phyloP scores from a whole-genome alignment of 768 basidiomycete genomes.

The Tulasnella calospora region DNA sequence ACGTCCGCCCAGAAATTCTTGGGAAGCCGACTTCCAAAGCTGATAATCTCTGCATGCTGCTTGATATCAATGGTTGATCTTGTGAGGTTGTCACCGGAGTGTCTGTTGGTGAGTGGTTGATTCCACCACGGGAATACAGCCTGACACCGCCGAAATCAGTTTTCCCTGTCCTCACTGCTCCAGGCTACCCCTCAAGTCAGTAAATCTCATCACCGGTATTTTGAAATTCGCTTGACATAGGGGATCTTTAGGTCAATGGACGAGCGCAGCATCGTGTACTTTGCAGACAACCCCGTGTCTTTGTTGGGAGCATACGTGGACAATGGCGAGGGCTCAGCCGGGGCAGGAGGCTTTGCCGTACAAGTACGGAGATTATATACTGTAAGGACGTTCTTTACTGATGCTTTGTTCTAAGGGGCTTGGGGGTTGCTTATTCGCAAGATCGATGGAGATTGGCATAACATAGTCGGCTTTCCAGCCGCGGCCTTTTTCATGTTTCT shows the following conservation, averaged over 20 bases:
- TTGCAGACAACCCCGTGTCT: conserved; percentile 55
- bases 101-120: conserved; percentile 57
- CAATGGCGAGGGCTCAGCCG: conserved; percentile 75
- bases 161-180: conserved; percentile 68
- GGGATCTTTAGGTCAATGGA: conserved; percentile 59
- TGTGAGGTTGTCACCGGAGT: conserved; percentile 95
- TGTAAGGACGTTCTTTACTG: background rate
- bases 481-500: conserved; percentile 75
- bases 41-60: conserved; percentile 82
- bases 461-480: conserved; percentile 88
- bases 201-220: background rate
- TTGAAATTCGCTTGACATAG: too few relatives aligned
- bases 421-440: conserved; percentile 78
- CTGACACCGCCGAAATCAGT: conserved; percentile 40
- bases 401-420: conserved; percentile 49
- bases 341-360: conserved; percentile 91
- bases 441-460: conserved; percentile 84
- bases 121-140: background rate
- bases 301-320: conserved; percentile 76
- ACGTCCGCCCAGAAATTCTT: conserved; percentile 62
- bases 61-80: conserved; percentile 76
- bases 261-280: conserved; percentile 74
- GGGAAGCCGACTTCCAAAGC: conserved; percentile 80
- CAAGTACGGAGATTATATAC: conserved; percentile 51
- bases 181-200: conserved; percentile 69